Conservation (phyloP, 2,329 filamentous ascomycete species). For the Cercospora beticola region DNA sequence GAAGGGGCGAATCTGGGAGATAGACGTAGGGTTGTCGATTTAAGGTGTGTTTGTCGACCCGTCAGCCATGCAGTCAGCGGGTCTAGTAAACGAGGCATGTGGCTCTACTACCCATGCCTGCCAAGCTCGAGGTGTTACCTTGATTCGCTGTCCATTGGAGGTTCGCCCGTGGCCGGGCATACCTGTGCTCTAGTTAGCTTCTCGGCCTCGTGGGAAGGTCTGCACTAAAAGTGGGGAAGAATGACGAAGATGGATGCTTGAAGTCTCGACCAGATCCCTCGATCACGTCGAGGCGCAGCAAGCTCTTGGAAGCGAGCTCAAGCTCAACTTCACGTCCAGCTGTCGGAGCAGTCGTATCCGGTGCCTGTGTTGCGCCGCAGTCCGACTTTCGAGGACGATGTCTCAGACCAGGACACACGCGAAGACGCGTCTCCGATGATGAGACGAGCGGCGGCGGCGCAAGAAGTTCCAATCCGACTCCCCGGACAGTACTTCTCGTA, state of each 20-base stretch:
- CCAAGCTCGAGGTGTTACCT: constrained; percentile 9
- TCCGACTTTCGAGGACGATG: neutral
- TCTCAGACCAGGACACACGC: neutral
- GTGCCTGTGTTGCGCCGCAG: neutral
- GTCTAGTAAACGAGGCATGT: neutral
- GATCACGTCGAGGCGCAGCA: neutral
- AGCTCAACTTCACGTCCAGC: neutral
- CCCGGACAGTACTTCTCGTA: too few relatives aligned
- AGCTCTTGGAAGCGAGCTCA: neutral
- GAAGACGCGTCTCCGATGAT: neutral
- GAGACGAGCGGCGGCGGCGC: neutral
- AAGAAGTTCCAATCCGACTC: neutral
- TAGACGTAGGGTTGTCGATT: neutral
- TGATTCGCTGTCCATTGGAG: constrained; percentile 10
- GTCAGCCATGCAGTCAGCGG: constrained; percentile 15
- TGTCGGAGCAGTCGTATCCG: neutral
- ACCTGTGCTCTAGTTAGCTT: neutral
- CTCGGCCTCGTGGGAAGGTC: constrained; percentile 1
- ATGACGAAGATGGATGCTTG: constrained; percentile 1
- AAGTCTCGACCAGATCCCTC: neutral
- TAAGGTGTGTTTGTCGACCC: neutral
- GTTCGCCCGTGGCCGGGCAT: neutral
- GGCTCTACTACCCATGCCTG: neutral
- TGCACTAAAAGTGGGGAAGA: constrained; percentile 1
- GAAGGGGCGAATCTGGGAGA: neutral